phyloP scores from a whole-genome alignment of 2,329 filamentous ascomycete species.

The Fusarium albidum region DNA sequence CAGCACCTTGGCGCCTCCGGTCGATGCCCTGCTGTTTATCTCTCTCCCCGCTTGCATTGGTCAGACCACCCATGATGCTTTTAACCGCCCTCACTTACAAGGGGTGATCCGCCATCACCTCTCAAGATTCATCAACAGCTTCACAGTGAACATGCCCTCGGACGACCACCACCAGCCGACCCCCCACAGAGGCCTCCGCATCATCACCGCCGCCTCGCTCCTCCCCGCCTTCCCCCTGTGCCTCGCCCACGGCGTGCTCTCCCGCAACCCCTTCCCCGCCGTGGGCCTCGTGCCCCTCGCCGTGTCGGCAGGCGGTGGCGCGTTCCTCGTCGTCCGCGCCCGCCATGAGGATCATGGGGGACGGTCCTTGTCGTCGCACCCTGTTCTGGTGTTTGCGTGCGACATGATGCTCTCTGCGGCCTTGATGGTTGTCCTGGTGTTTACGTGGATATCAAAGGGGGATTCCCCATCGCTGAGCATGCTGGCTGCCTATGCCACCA shows the following conservation, averaged over 20 bases:
- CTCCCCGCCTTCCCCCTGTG: constrained; percentile 51
- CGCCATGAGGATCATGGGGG: constrained; percentile 6
- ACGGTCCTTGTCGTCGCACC: constrained; percentile 36
- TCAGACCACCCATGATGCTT: constrained; percentile 28
- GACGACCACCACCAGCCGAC: constrained; percentile 14
- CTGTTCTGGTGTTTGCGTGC: constrained; percentile 48
- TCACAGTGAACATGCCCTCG: constrained; percentile 23
- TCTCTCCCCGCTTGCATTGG: constrained; percentile 10
- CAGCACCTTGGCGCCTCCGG: neutral
- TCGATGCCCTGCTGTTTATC: neutral
- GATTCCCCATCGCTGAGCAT: constrained; percentile 45
- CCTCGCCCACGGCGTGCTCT: constrained; percentile 49
- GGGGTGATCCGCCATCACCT: constrained; percentile 28
- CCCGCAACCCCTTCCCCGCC: constrained; percentile 45
- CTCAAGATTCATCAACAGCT: constrained; percentile 5
- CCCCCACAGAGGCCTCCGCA: constrained; percentile 43
- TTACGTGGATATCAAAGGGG: constrained; percentile 48
- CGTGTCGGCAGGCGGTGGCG: constrained; percentile 44
- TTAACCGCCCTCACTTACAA: constrained; percentile 30
- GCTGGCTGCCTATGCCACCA: constrained; percentile 53
- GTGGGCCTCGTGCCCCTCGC: constrained; percentile 51
- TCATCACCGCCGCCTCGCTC: constrained; percentile 46
- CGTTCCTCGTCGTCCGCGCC: constrained; percentile 37
- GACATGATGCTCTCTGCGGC: constrained; percentile 48
- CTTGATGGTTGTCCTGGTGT: constrained; percentile 50